A percentile compares a stretch with the other conserved stretches of the same genome.
These are phyloP conservation scores for Lantana camara DNA, from an alignment of 257 asterid species.

Conservation along the genomic window DNA sequence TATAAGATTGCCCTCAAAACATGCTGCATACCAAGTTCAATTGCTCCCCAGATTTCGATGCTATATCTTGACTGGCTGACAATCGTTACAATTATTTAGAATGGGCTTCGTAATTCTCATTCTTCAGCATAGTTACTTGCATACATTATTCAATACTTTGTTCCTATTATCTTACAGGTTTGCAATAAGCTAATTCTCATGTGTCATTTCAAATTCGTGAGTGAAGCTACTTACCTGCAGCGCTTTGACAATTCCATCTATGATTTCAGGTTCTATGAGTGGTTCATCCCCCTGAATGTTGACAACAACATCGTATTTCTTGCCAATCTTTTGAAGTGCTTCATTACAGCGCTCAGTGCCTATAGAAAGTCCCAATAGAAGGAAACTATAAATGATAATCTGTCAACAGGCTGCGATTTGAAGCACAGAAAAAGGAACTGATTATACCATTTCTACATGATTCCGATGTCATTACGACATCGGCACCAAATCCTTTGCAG, in stretches of 20 bases:
- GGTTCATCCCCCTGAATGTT: slow-evolving; percentile 99
- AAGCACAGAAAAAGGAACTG: neutral
- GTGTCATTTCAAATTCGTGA: neutral
- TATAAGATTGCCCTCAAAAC: neutral
- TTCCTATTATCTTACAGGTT: too few relatives aligned
- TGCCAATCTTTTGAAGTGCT: slow-evolving; percentile 70
- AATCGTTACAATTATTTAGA: too few relatives aligned
- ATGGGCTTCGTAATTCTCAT: neutral
- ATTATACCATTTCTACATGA: slow-evolving; percentile 78
- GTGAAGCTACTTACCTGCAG: slow-evolving; percentile 54
- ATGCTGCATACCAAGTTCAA: neutral
- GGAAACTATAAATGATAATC: slow-evolving; percentile 4
- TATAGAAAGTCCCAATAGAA: slow-evolving; percentile 29
- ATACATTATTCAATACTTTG: too few relatives aligned
- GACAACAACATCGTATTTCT: slow-evolving; percentile 75
- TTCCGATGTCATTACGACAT: slow-evolving; percentile 86
- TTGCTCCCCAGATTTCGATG: neutral
- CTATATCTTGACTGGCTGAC: neutral
- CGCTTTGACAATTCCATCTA: slow-evolving; percentile 81
- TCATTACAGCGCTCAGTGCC: slow-evolving; percentile 92
- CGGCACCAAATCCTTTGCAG: slow-evolving; percentile 90
- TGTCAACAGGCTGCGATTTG: neutral
- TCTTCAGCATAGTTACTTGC: too few relatives aligned
- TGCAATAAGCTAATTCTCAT: neutral
- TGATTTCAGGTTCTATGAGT: slow-evolving; percentile 87